Conservation (phyloP, 208 protist genomes). For the Crithidia acanthocephali region DNA sequence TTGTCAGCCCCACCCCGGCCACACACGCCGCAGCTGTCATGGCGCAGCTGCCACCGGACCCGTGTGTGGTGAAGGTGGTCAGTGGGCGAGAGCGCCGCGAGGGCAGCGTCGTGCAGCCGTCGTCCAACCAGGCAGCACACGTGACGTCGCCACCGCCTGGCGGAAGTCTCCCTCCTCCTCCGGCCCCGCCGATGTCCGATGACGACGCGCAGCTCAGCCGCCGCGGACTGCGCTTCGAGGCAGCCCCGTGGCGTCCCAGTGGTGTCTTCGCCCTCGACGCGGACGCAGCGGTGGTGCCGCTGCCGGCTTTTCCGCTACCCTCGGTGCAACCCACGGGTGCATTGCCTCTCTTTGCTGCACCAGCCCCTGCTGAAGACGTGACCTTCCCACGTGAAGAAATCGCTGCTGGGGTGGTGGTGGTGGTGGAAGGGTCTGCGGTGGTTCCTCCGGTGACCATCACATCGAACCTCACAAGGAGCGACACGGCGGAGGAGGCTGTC, state of each 20-base stretch:
- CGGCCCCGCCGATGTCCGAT: not conserved
- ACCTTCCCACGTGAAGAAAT: too few relatives aligned
- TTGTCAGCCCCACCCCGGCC: not conserved
- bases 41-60: not conserved
- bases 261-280: not conserved
- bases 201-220: conserved; percentile 9
- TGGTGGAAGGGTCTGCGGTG: not conserved
- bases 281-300: not conserved
- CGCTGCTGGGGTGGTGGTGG: conserved; percentile 1
- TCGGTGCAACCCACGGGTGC: not conserved
- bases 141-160: not conserved
- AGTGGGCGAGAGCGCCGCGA: too few relatives aligned
- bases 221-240: conserved; percentile 16
- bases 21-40: not conserved
- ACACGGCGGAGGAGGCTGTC: not conserved
- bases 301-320: not conserved
- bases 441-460: conserved; percentile 17
- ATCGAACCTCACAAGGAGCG: not conserved
- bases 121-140: not conserved
- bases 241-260: conserved; percentile 11
- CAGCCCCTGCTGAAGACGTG: too few relatives aligned
- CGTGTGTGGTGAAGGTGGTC: conserved; percentile 19
- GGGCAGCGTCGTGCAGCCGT: not conserved
- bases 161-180: not conserved
- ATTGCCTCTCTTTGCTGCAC: not conserved